phyloP scores from a whole-genome alignment of 1,284 basidiomycete species.

The Heterobasidion irregulare region DNA sequence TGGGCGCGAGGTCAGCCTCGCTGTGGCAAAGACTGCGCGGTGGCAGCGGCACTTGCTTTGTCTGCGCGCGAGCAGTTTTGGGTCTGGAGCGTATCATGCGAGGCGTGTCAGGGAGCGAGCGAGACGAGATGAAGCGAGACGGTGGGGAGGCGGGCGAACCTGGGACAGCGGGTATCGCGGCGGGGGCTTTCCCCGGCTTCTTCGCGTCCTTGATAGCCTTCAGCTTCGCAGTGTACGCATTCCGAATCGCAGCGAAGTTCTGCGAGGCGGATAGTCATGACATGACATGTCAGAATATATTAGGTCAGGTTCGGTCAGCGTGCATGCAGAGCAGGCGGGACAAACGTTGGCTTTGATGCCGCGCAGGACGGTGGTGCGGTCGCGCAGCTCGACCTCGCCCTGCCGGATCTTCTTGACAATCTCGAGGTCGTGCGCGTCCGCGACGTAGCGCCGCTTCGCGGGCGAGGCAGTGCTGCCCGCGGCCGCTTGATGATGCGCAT shows the following conservation, averaged over 20 bases:
- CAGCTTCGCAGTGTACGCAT: conserved; percentile 61
- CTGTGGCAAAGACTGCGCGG: no score
- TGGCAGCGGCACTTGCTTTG: conserved; percentile 33
- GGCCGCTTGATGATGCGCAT: conserved; percentile 19
- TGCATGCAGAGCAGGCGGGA: conserved; percentile 3
- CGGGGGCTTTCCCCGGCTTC: conserved; percentile 34
- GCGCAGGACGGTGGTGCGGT: conserved; percentile 69
- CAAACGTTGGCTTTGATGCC: conserved; percentile 71
- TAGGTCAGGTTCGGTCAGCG: not conserved
- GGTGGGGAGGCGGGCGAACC: conserved; percentile 11
- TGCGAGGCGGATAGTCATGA: conserved; percentile 17
- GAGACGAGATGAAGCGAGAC: not conserved
- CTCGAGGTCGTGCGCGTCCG: conserved; percentile 72
- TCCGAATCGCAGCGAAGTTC: conserved; percentile 67
- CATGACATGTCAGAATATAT: not conserved
- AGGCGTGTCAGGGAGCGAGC: not conserved
- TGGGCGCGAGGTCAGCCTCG: not conserved
- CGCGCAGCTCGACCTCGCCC: conserved; percentile 66
- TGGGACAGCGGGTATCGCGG: conserved; percentile 15
- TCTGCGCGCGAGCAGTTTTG: conserved; percentile 53
- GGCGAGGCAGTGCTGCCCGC: conserved; percentile 35
- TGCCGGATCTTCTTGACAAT: conserved; percentile 76
- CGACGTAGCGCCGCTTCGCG: conserved; percentile 69
- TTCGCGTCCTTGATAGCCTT: conserved; percentile 64
- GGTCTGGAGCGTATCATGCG: conserved; percentile 23